These are phyloP conservation scores for Pelargonium fulgidum DNA, from an alignment of 441 rosid species.

Conservation along the genomic window DNA sequence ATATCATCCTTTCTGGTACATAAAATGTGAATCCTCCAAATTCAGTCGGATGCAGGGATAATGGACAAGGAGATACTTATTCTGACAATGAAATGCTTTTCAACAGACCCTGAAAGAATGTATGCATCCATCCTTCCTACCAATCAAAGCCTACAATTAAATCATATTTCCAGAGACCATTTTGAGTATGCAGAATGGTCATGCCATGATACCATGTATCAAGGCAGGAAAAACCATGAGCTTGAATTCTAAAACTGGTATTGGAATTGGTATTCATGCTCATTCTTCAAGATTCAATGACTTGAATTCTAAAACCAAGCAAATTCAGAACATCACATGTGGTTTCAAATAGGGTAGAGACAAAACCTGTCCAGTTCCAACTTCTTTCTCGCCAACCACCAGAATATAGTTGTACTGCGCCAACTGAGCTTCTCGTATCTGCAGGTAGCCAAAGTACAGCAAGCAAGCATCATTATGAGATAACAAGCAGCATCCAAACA, in stretches of 20 bases:
- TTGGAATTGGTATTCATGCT: not conserved
- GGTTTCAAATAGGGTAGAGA: not conserved
- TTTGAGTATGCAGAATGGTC: not conserved
- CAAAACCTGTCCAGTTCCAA: constrained; percentile 64
- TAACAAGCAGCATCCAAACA: not conserved
- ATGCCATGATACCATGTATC: not conserved
- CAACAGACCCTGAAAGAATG: too few relatives aligned
- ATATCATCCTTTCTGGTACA: not conserved
- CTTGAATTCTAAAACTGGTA: not conserved
- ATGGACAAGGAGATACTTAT: not conserved
- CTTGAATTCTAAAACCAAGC: not conserved
- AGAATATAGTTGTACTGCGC: constrained; percentile 90
- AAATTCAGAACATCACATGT: not conserved
- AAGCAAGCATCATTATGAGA: not conserved
- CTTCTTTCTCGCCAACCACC: constrained; percentile 91
- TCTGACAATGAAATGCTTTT: not conserved
- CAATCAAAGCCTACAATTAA: not conserved
- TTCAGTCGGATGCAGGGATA: not conserved
- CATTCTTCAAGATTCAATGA: not conserved
- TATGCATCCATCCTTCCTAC: not conserved
- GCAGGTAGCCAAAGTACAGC: constrained; percentile 20
- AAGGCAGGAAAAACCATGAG: not conserved
- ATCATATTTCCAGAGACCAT: not conserved
- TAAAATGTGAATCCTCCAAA: not conserved
- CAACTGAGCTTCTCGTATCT: constrained; percentile 95